These are phyloP conservation scores for Aspergillus ustus DNA, from an alignment of 2,329 filamentous ascomycete genomes.

Conservation along the genomic window DNA sequence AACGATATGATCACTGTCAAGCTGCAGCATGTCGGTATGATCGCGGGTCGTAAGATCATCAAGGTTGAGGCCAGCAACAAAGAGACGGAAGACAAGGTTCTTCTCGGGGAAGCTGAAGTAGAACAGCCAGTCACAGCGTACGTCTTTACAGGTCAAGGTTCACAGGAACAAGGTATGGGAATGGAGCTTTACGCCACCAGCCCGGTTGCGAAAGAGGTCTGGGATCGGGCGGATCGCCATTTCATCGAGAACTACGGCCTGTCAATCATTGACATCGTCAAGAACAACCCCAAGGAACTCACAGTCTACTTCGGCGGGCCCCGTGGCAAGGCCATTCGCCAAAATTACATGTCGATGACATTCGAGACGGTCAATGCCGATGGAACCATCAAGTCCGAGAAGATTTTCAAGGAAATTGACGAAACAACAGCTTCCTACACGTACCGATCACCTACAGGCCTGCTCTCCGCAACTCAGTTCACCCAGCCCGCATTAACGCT, in stretches of 20 bases:
- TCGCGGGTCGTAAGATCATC: conserved; percentile 97
- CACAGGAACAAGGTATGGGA: conserved; percentile 99
- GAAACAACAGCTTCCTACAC: conserved; percentile 95
- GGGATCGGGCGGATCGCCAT: conserved; percentile 97
- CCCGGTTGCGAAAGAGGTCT: conserved; percentile 92
- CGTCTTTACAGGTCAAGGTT: conserved; percentile 97
- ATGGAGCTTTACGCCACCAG: conserved; percentile 98
- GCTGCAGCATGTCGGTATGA: conserved; percentile 96
- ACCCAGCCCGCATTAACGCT: conserved; percentile 95
- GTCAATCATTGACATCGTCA: conserved; percentile 97
- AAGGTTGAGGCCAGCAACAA: conserved; percentile 96
- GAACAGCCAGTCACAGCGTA: conserved; percentile 97
- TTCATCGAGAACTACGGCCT: conserved; percentile 99
- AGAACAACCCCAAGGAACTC: conserved; percentile 98
- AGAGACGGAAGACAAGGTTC: conserved; percentile 94
- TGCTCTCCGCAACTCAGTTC: conserved; percentile 97
- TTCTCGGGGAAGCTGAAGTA: conserved; percentile 93
- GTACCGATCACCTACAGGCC: conserved; percentile 90
- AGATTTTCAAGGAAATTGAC: conserved; percentile 97
- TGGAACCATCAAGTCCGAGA: conserved; percentile 94
- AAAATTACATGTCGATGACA: conserved; percentile 99
- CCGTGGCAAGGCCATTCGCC: conserved; percentile 92
- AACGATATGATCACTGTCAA: conserved; percentile 95
- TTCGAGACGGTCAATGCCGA: conserved; percentile 97
- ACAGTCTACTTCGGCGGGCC: conserved; percentile 98